phyloP scores from a whole-genome alignment of 495 filamentous ascomycete species.

The Cenococcum geophilum region DNA sequence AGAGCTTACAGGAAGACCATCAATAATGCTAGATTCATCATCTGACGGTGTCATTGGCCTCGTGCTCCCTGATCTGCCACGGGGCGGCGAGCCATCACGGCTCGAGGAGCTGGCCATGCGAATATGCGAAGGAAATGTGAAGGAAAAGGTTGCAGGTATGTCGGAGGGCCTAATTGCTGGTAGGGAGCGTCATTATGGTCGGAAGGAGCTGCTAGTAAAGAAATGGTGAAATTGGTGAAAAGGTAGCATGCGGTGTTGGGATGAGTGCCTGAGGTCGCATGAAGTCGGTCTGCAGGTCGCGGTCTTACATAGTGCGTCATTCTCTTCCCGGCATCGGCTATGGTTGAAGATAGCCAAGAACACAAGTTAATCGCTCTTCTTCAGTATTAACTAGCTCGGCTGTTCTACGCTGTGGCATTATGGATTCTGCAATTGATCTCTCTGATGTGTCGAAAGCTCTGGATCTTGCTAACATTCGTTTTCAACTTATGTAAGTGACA shows the following conservation, averaged over 20 bases:
- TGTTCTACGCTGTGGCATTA: slow-evolving; percentile 36
- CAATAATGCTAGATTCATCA: slow-evolving; percentile 22
- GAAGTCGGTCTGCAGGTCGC: slow-evolving; percentile 7
- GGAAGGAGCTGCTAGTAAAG: neutral
- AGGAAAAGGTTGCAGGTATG: neutral
- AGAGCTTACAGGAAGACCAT: slow-evolving; percentile 19
- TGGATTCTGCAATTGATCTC: slow-evolving; percentile 89
- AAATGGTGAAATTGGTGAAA: neutral
- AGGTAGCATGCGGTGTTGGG: slow-evolving; percentile 15
- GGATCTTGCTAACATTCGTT: slow-evolving; percentile 87
- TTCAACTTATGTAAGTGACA: slow-evolving; percentile 76
- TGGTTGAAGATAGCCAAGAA: neutral
- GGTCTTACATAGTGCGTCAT: slow-evolving; percentile 7
- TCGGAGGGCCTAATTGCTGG: neutral
- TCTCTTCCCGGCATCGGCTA: slow-evolving; percentile 4
- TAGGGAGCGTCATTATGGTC: neutral
- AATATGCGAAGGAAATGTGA: neutral
- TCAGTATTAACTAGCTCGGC: neutral
- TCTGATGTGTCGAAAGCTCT: slow-evolving; percentile 76
- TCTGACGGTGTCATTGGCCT: slow-evolving; percentile 23
- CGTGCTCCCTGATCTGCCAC: slow-evolving; percentile 28
- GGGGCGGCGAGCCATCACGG: slow-evolving; percentile 26
- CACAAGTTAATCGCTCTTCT: neutral
- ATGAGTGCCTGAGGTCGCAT: slow-evolving; percentile 21
- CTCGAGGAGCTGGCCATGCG: slow-evolving; percentile 21